These are phyloP conservation scores for Xylaria sp. DNA, from an alignment of 2,329 filamentous ascomycete species.

Conservation along the genomic window DNA sequence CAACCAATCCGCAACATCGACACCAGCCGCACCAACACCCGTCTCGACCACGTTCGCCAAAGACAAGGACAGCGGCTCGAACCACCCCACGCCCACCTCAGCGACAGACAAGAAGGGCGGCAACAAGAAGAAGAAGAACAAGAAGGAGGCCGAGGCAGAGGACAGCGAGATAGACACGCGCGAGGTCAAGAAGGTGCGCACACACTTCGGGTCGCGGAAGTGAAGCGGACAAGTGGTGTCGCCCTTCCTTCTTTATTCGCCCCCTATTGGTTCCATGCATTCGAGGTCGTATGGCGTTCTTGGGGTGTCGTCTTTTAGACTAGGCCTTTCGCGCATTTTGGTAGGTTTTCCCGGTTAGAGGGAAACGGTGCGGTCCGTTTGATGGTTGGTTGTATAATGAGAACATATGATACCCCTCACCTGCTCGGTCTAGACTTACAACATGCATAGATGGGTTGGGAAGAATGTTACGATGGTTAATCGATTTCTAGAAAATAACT, in stretches of 20 bases:
- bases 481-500: not conserved
- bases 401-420: constrained; percentile 33
- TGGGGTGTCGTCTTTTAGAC: constrained; percentile 5
- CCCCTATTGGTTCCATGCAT: constrained; percentile 1
- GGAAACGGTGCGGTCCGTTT: not conserved
- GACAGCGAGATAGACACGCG: constrained; percentile 70
- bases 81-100: constrained; percentile 67
- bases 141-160: constrained; percentile 57
- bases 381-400: constrained; percentile 4
- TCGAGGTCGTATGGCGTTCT: constrained; percentile 17
- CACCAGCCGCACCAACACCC: constrained; percentile 64
- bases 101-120: constrained; percentile 57
- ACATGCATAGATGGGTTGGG: not conserved
- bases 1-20: constrained; percentile 57
- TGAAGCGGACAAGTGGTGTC: constrained; percentile 39
- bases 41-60: constrained; percentile 64
- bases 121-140: constrained; percentile 65
- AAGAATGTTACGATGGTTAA: not conserved
- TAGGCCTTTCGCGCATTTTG: constrained; percentile 2
- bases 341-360: not conserved
- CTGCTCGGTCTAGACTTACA: constrained; percentile 14
- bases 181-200: constrained; percentile 66
- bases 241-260: not conserved
- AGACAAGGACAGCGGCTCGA: constrained; percentile 56
- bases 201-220: constrained; percentile 67